These are phyloP conservation scores for Trichoderma asperellum DNA, from an alignment of 2,329 filamentous ascomycete species.

Conservation along the genomic window DNA sequence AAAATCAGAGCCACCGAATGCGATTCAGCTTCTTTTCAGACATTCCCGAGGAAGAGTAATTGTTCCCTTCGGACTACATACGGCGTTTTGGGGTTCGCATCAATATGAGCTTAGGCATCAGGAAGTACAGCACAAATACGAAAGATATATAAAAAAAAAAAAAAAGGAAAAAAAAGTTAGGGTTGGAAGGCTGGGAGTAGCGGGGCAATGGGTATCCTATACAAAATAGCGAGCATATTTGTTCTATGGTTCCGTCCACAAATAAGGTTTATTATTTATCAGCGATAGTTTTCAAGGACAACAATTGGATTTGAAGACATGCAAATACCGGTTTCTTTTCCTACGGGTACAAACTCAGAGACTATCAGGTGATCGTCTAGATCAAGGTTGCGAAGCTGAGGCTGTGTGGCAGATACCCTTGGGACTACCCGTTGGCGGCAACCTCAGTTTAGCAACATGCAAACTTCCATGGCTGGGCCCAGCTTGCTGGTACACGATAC, in stretches of 20 bases:
- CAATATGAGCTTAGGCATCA: constrained; percentile 27
- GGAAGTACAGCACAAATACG: constrained; percentile 22
- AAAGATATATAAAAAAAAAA: constrained; percentile 10
- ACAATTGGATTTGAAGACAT: constrained; percentile 30
- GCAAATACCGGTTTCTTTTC: constrained; percentile 2
- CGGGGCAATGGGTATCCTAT: constrained; percentile 32
- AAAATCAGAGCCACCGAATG: constrained; percentile 73
- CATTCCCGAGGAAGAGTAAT: constrained; percentile 60
- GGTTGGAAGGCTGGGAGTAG: constrained; percentile 28
- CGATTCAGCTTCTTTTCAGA: constrained; percentile 75
- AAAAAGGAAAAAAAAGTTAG: constrained; percentile 17
- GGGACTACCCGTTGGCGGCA: neutral
- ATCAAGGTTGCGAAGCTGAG: constrained; percentile 1
- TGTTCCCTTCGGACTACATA: constrained; percentile 24
- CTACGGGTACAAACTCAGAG: neutral
- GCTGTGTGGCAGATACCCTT: neutral
- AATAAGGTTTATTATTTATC: constrained; percentile 32
- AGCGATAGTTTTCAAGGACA: constrained; percentile 38
- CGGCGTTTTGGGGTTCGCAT: constrained; percentile 28
- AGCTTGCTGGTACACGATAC: neutral
- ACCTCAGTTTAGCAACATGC: neutral
- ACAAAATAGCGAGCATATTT: constrained; percentile 44
- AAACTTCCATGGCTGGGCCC: neutral
- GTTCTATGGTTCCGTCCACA: constrained; percentile 38
- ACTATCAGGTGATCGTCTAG: constrained; percentile 3